phyloP scores from a whole-genome alignment of 305 asterid species.

The Plantago coronopus region DNA sequence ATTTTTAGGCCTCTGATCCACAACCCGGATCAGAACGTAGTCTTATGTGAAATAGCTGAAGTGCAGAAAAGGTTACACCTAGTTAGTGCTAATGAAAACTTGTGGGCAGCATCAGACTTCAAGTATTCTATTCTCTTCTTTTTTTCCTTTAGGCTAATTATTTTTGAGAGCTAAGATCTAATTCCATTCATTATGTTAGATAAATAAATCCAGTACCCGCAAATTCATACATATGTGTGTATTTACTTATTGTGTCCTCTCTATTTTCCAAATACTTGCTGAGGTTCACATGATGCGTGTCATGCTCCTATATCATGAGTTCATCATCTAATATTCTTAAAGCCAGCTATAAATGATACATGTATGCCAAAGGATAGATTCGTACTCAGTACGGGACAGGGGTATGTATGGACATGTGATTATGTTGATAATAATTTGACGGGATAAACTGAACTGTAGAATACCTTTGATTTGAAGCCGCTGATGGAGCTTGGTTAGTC shows the following conservation, averaged over 20 bases:
- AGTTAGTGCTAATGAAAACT: not conserved
- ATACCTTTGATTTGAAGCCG: constrained; percentile 66
- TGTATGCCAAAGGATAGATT: not conserved
- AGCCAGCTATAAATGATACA: not conserved
- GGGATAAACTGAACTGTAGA: constrained; percentile 23
- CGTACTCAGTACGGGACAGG: constrained; percentile 1
- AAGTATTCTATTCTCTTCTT: not conserved
- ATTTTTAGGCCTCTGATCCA: too few species aligned
- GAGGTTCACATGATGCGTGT: too few species aligned
- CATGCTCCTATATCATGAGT: too few species aligned
- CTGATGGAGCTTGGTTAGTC: constrained; percentile 42
- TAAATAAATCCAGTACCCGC: too few species aligned
- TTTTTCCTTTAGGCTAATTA: not conserved
- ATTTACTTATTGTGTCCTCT: too few species aligned
- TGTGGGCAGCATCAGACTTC: not conserved
- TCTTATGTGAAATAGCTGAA: not conserved
- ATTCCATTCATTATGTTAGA: too few species aligned
- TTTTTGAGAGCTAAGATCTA: too few species aligned
- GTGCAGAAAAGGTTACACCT: not conserved
- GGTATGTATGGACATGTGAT: constrained; percentile 18
- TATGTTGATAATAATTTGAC: constrained; percentile 14
- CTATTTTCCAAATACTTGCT: too few species aligned
- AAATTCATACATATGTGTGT: too few species aligned
- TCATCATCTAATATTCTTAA: too few species aligned
- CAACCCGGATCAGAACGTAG: not conserved